Percentiles rank a stretch among this genome's conserved stretches.
phyloP scores from a whole-genome alignment of 495 filamentous ascomycete species.

The Rostrohypoxylon terebratum region DNA sequence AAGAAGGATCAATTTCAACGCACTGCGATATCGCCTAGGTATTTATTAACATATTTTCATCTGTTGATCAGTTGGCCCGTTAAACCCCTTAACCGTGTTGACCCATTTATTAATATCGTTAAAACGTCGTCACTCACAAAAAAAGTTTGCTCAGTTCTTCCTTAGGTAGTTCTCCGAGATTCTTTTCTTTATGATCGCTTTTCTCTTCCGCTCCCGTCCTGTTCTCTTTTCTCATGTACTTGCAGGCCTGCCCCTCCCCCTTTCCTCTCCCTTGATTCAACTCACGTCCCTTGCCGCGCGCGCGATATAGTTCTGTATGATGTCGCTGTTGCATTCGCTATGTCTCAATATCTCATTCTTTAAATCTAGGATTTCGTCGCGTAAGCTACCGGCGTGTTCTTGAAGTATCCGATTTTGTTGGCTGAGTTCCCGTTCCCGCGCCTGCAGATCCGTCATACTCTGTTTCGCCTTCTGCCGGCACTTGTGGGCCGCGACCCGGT shows the following conservation, averaged over 20 bases:
- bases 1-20: neutral
- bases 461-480: slow-evolving; percentile 78
- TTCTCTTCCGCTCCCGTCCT: neutral
- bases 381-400: slow-evolving; percentile 50
- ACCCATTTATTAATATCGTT: slow-evolving; percentile 5
- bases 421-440: slow-evolving; percentile 43
- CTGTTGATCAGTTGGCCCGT: neutral
- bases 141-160: neutral
- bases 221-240: neutral
- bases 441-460: slow-evolving; percentile 60
- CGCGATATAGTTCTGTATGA: slow-evolving; percentile 63
- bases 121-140: neutral
- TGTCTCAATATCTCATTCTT: slow-evolving; percentile 68
- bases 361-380: slow-evolving; percentile 61
- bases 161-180: neutral
- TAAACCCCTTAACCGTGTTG: neutral
- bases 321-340: slow-evolving; percentile 62
- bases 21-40: neutral
- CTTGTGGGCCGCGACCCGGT: slow-evolving; percentile 75
- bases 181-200: neutral
- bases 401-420: slow-evolving; percentile 41
- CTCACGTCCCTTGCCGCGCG: slow-evolving; percentile 52
- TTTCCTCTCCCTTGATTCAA: neutral
- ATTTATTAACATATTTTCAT: neutral
- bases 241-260: neutral